Percentiles rank a stretch among this genome's conserved stretches.
Evolutionary conservation across 2,329 filamentous ascomycete genomes (phyloP).

Genomic region (Apiospora rasikravindrae): DNA sequence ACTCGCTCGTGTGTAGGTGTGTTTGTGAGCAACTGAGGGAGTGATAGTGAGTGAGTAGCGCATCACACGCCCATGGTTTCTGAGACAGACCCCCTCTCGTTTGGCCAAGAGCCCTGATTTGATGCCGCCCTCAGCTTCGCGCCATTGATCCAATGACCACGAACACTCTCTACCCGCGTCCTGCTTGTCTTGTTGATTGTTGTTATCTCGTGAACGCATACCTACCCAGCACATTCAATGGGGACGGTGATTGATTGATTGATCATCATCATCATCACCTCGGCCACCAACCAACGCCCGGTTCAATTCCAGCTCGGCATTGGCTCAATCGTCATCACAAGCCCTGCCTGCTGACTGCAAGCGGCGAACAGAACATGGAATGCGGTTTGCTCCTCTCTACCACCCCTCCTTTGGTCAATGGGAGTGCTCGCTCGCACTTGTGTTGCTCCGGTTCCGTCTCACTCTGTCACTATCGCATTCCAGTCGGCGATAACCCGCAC

Average conservation of each 20-base stretch:
- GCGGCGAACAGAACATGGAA: neutral
- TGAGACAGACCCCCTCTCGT: conserved; percentile 13
- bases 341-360: conserved; percentile 3
- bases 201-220: neutral
- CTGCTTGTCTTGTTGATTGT: neutral
- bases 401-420: neutral
- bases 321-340: neutral
- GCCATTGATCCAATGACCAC: conserved; percentile 14
- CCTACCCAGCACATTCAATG: neutral
- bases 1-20: neutral
- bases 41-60: neutral
- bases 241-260: conserved; percentile 2
- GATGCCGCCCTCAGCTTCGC: neutral
- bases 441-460: conserved; percentile 9
- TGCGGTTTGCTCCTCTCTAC: neutral
- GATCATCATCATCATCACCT: neutral
- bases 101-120: neutral
- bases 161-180: conserved; percentile 1
- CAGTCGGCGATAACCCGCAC: conserved; percentile 4
- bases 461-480: conserved; percentile 7
- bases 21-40: neutral
- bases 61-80: conserved; percentile 15
- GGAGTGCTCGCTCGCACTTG: neutral
- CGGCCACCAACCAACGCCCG: neutral
- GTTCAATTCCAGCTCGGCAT: conserved; percentile 7